A percentile compares a stretch with the other conserved stretches of the same genome.
phyloP scores from a whole-genome alignment of 164 flowering plant genomes.

The Aristolochia contorta region DNA sequence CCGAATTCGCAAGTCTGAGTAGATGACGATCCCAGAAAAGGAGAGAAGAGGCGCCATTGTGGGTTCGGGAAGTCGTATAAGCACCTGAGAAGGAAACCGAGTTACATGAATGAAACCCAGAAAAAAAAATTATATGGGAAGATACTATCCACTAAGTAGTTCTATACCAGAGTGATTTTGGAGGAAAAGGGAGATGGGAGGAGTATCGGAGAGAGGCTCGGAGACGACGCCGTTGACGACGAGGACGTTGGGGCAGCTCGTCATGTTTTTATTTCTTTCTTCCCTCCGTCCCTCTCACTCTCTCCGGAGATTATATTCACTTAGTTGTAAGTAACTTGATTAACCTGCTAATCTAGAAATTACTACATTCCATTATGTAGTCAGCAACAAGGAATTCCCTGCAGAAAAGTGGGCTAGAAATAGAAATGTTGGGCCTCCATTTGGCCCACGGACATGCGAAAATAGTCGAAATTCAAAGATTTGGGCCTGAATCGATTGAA shows the following conservation, averaged over 20 bases:
- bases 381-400: too few species aligned
- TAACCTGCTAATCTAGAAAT: too few species aligned
- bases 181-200: conserved; percentile 52
- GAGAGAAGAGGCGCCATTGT: conserved; percentile 33
- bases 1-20: conserved; percentile 47
- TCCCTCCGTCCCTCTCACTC: too few species aligned
- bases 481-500: too few species aligned
- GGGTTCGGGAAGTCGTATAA: conserved; percentile 81
- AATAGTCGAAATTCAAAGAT: too few species aligned
- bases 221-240: conserved; percentile 49
- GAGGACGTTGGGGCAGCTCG: conserved; percentile 31
- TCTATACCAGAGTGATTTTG: conserved; percentile 47
- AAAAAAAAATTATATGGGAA: background rate
- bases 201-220: conserved; percentile 20
- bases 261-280: background rate
- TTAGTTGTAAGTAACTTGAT: too few species aligned
- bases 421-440: too few species aligned
- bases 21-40: conserved; percentile 79
- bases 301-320: too few species aligned
- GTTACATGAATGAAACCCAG: background rate
- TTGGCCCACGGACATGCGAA: too few species aligned
- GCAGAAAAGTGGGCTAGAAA: too few species aligned
- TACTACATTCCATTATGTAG: too few species aligned
- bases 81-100: conserved; percentile 42
- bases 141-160: background rate